These are phyloP conservation scores for Conringia planisiliqua DNA, from an alignment of 345 rosid genomes.

Conservation along the genomic window DNA sequence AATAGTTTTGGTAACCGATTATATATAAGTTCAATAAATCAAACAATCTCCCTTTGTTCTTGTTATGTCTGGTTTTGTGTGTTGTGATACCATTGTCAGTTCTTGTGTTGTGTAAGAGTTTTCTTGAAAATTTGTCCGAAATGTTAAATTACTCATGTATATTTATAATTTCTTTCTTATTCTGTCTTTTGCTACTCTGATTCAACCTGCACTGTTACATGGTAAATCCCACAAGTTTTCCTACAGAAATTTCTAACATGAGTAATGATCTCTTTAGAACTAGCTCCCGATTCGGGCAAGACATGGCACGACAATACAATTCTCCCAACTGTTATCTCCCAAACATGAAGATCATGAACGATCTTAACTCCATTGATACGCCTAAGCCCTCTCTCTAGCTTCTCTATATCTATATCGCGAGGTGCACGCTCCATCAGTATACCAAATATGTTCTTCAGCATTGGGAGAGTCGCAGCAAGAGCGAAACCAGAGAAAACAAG, in stretches of 20 bases:
- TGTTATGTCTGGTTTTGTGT: background rate
- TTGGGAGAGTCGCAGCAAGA: constrained; percentile 49
- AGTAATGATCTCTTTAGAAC: constrained; percentile 42
- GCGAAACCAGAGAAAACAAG: constrained; percentile 60
- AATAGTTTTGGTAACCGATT: background rate
- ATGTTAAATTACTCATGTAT: background rate
- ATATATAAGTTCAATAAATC: background rate
- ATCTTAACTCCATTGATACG: constrained; percentile 49
- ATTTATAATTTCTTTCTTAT: background rate
- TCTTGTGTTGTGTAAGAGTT: background rate
- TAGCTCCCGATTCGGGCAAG: constrained; percentile 47
- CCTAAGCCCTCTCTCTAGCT: constrained; percentile 46
- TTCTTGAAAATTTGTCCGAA: background rate
- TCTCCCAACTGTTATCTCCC: constrained; percentile 77
- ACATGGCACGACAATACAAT: constrained; percentile 67
- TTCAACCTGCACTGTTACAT: constrained; percentile 78
- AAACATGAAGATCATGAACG: constrained; percentile 72
- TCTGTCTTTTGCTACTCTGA: constrained; percentile 14
- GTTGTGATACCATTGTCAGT: background rate
- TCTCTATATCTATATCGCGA: constrained; percentile 42
- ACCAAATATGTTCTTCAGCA: constrained; percentile 52
- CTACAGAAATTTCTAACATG: constrained; percentile 55
- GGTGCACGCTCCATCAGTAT: constrained; percentile 76
- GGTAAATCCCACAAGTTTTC: constrained; percentile 50
- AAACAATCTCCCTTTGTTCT: background rate